phyloP scores from a whole-genome alignment of 208 protist species.

The Kentomonas sorsogonicus region DNA sequence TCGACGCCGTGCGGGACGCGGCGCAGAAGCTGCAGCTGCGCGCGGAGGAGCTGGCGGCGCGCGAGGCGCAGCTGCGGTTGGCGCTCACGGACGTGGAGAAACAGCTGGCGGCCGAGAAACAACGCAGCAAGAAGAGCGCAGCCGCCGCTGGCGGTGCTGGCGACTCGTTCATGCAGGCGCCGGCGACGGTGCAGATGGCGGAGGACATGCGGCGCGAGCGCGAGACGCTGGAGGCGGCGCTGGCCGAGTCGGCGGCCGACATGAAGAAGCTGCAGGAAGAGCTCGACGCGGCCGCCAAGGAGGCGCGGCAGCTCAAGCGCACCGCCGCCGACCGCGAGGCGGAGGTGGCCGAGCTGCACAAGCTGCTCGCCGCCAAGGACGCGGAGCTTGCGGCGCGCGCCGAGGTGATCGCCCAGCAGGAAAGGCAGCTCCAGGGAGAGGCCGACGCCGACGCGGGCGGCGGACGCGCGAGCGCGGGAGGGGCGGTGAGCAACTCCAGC shows the following conservation, averaged over 20 bases:
- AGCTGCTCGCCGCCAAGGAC: conserved; percentile 19
- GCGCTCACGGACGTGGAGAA: conserved; percentile 23
- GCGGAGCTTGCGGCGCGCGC: not conserved
- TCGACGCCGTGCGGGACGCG: conserved; percentile 37
- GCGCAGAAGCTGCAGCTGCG: conserved; percentile 24
- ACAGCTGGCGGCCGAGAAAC: conserved; percentile 20
- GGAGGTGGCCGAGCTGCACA: conserved; percentile 22
- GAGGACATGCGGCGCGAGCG: no score
- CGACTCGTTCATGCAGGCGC: conserved; percentile 21
- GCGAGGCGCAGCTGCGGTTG: conserved; percentile 14
- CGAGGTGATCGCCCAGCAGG: conserved; percentile 9
- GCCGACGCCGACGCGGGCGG: not conserved
- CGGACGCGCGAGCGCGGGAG: not conserved
- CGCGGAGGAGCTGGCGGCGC: conserved; percentile 11
- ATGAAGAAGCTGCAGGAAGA: conserved; percentile 18
- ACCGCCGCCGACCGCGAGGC: conserved; percentile 12
- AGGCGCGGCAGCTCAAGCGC: conserved; percentile 17
- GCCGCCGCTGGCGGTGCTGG: conserved; percentile 3
- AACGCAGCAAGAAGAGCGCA: not conserved
- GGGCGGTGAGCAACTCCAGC: conserved; percentile 1
- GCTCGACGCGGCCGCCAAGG: no score
- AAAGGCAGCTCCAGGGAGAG: conserved; percentile 10
- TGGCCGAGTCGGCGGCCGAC: conserved; percentile 30
- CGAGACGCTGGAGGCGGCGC: no score
- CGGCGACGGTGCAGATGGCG: no score